Evolutionary conservation across 2,329 filamentous ascomycete species (phyloP).

Genomic region (Neofusicoccum umdonicola): DNA sequence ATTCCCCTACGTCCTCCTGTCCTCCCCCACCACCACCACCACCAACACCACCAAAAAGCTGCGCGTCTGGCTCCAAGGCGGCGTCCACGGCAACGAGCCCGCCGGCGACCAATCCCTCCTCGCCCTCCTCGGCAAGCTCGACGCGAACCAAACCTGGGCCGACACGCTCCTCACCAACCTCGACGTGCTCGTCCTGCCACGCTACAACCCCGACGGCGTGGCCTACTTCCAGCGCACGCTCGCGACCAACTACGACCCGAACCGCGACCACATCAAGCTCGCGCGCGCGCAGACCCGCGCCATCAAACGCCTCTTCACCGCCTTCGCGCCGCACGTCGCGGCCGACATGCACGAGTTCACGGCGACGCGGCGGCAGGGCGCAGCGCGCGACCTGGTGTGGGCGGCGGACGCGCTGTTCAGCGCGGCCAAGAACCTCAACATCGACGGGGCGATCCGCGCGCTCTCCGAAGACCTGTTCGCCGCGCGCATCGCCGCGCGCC

Average conservation of each 20-base stretch:
- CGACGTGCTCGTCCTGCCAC: slow-evolving; percentile 35
- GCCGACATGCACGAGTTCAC: slow-evolving; percentile 39
- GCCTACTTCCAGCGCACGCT: slow-evolving; percentile 36
- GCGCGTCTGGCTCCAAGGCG: slow-evolving; percentile 37
- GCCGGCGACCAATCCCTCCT: slow-evolving; percentile 37
- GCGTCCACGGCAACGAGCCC: slow-evolving; percentile 39
- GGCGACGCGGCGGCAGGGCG: slow-evolving; percentile 27
- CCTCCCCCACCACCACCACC: slow-evolving; percentile 17
- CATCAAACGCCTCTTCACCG: slow-evolving; percentile 33
- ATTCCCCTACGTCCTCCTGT: slow-evolving; percentile 33
- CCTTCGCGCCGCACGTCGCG: slow-evolving; percentile 33
- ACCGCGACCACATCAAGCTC: slow-evolving; percentile 38
- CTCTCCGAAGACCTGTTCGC: slow-evolving; percentile 36
- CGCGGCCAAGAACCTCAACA: slow-evolving; percentile 38
- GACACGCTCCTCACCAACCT: slow-evolving; percentile 30
- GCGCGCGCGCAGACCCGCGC: slow-evolving; percentile 34
- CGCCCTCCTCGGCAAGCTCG: slow-evolving; percentile 36
- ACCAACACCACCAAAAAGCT: slow-evolving; percentile 28
- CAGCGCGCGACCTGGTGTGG: slow-evolving; percentile 28
- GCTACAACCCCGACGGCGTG: slow-evolving; percentile 39
- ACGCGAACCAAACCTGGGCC: slow-evolving; percentile 32
- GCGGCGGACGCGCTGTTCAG: slow-evolving; percentile 36
- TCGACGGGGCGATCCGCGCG: slow-evolving; percentile 32
- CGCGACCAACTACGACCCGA: slow-evolving; percentile 38
- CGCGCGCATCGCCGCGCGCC: slow-evolving; percentile 29